Base-by-base conservation (phyloP, 768 basidiomycete species). In the Russula sp. region DNA sequence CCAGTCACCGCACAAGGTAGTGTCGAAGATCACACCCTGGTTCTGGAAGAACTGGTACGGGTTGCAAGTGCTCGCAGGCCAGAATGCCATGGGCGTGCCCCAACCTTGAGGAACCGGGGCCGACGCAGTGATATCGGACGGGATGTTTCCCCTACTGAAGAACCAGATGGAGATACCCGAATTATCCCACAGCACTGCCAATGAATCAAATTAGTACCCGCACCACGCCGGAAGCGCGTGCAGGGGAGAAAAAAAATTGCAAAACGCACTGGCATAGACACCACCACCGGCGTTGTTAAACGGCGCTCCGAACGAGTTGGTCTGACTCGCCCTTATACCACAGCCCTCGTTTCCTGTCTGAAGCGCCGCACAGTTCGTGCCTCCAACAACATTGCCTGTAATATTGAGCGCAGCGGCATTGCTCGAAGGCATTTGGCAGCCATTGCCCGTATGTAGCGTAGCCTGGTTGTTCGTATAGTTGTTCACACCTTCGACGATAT, bases 1-100 rank as follows among this genome's bases (percentile, higher is more conserved):
- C 94, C 93, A 98, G 66, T 95, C 90, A 61, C 93, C 93, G 68
- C 91, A 92, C 55, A 94, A 76, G 20, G 92, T 93, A 39, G 88
- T 93, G 70, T 93, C 88, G 67, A 95, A 90, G 69, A 94, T 90
- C 39, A 79, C 83, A 46, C 80, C 80, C 70, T 96, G 88, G 58
- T 85, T 75, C 63, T 79, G 79, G 77, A 96, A 96, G 78, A 82
- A 93, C 67, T 82, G 72, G 76, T 82, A 87, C 20, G 92, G 89
- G 69, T 86, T 76, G 72, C 94, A 97, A 35, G 76, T 72, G 38
- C 78, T 75, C 7, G 90, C 83, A 43, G 92, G 84, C 87, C 90
- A 96, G 69, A 78, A 79, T 16, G 90, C 95, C 73, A 83, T 78
- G 7, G 94, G 87, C 6, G 74, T 71, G 46, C 91, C 86, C 94